These are phyloP conservation scores for Ophiostoma sp. DNA, from an alignment of 2,329 filamentous ascomycete genomes.

Conservation along the genomic window DNA sequence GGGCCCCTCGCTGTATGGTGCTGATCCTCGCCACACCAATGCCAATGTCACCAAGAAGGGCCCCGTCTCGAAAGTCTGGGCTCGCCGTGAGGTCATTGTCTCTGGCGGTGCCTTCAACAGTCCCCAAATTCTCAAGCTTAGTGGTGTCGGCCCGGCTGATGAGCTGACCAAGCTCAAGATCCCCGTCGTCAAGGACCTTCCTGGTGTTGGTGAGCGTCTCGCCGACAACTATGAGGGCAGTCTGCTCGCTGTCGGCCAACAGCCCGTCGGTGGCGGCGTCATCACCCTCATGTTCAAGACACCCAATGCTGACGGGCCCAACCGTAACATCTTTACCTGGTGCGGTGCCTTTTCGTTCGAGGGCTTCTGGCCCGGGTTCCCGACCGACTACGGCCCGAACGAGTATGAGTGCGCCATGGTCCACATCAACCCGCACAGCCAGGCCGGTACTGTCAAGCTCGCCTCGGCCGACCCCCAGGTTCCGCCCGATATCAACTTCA, in stretches of 20 bases:
- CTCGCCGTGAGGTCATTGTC: slow-evolving; percentile 49
- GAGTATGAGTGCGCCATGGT: slow-evolving; percentile 29
- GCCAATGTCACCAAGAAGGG: slow-evolving; percentile 23
- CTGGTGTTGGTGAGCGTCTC: slow-evolving; percentile 63
- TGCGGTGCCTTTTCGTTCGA: slow-evolving; percentile 30
- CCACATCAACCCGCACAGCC: slow-evolving; percentile 27
- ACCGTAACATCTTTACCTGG: slow-evolving; percentile 31
- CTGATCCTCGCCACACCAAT: slow-evolving; percentile 39
- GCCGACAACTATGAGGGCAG: slow-evolving; percentile 55
- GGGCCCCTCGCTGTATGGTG: slow-evolving; percentile 41
- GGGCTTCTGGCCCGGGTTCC: slow-evolving; percentile 33
- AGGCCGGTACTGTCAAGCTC: slow-evolving; percentile 61
- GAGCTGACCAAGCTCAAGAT: slow-evolving; percentile 39
- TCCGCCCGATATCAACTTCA: slow-evolving; percentile 62
- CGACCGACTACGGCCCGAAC: slow-evolving; percentile 28
- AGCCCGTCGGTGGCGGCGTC: slow-evolving; percentile 28
- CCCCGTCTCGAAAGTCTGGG: slow-evolving; percentile 34
- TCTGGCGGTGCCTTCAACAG: slow-evolving; percentile 50
- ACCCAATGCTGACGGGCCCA: slow-evolving; percentile 16
- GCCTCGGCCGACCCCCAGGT: slow-evolving; percentile 63
- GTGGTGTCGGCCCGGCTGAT: slow-evolving; percentile 45
- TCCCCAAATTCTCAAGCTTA: slow-evolving; percentile 49
- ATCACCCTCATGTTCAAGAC: slow-evolving; percentile 30
- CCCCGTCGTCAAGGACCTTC: slow-evolving; percentile 45
- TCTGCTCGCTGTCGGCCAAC: slow-evolving; percentile 25